Evolutionary conservation across 441 rosid species (phyloP), one percentile per base, ranked within the genome.

Genomic region (Aleurites moluccanus): DNA sequence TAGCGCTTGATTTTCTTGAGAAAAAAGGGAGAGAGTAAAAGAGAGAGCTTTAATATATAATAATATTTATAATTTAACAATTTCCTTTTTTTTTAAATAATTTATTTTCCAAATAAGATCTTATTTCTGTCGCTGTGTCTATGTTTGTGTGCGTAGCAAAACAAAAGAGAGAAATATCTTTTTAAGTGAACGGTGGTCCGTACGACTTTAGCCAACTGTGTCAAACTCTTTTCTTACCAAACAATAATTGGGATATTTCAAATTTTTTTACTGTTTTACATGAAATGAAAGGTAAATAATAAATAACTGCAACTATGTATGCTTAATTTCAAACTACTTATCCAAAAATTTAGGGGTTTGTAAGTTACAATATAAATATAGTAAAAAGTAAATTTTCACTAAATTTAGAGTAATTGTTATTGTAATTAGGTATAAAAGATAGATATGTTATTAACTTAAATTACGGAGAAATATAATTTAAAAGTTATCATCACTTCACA

Each of bases 1-100:
- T 69, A 63, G 67, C 73, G 79, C 64, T 81, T 63, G 0, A 71
- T 21, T 60, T 25, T 4, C 33, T 59, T 2, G 15, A 2, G 20
- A 7, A 33, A 23, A 14, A 14, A 60, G 59, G n/a, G 7, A 27
- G 76, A 82, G 30, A 63, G 70, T 9, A 2, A 44, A 14, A 42
- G 13, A 42, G 2, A 42, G 47, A 9, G 10, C 47, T 44, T 44
- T n/a, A n/a, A n/a, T n/a, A n/a, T n/a, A n/a, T n/a, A n/a, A n/a
- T n/a, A n/a, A 20, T 53, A 55, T 20, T n/a, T 20, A n/a, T 55
- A 55, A 16, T n/a, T 55, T 7, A n/a, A 20, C 11, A 55, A 20
- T 55, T n/a, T 55, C 2, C 5, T 20, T 20, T 53, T 16, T 3
- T 16, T 16, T n/a, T n/a, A n/a, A 14, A 14, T 45, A 45, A 11